Conservation (phyloP, 2,329 filamentous ascomycete genomes). For the Zymoseptoria brevis region DNA sequence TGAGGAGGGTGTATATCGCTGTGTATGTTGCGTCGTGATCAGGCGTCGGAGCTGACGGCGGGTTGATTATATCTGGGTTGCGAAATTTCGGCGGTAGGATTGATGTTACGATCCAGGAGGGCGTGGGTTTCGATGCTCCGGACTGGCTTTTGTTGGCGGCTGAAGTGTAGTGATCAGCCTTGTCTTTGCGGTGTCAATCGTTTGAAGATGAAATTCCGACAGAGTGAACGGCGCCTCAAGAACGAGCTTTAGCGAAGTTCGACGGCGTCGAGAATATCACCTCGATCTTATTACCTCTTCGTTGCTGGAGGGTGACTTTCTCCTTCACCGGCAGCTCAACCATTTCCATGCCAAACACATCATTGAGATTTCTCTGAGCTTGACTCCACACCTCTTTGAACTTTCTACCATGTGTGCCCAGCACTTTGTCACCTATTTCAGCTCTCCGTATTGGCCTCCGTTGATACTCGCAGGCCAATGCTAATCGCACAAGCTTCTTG, state of each 20-base stretch:
- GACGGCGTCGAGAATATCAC: too few relatives aligned
- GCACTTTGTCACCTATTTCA: slow-evolving; percentile 57
- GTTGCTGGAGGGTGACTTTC: slow-evolving; percentile 70
- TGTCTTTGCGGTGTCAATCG: slow-evolving; percentile 2
- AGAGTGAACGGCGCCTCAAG: too few relatives aligned
- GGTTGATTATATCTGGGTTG: slow-evolving; percentile 55
- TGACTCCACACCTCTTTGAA: slow-evolving; percentile 71
- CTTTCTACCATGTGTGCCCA: slow-evolving; percentile 58
- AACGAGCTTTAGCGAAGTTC: too few relatives aligned
- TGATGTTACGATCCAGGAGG: slow-evolving; percentile 67
- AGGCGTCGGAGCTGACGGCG: slow-evolving; percentile 57
- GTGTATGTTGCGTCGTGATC: slow-evolving; percentile 71
- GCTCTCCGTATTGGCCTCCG: slow-evolving; percentile 49
- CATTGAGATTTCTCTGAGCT: slow-evolving; percentile 64
- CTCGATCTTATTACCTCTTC: slow-evolving; percentile 68
- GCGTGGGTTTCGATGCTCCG: slow-evolving; percentile 24
- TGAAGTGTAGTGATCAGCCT: slow-evolving; percentile 13
- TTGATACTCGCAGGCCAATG: slow-evolving; percentile 53
- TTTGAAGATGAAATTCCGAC: too few relatives aligned
- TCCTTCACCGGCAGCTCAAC: slow-evolving; percentile 73
- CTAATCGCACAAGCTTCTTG: slow-evolving; percentile 55
- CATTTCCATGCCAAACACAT: slow-evolving; percentile 87
- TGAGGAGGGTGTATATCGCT: slow-evolving; percentile 70
- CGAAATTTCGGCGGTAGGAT: slow-evolving; percentile 63
- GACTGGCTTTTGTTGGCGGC: slow-evolving; percentile 50